Percentiles rank a stretch among this genome's conserved stretches.
Evolutionary conservation across 768 basidiomycete species (phyloP).

Genomic region (Hemileccinum impolitum): DNA sequence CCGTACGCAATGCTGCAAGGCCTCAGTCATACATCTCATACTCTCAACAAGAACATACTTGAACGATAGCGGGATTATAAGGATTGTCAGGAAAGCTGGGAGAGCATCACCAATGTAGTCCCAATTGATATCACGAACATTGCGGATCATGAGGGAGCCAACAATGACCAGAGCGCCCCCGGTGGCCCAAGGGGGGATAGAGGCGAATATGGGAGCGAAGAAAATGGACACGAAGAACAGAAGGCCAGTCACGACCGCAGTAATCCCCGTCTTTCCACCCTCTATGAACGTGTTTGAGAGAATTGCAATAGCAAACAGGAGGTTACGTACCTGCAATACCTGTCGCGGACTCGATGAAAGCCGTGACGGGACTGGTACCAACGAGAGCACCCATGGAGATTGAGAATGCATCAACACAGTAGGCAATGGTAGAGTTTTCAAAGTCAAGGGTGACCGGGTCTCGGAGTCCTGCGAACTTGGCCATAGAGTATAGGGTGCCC

Average conservation of each 20-base stretch:
- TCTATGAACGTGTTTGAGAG: constrained; percentile 39
- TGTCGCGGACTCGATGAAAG: constrained; percentile 80
- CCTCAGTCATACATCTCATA: neutral
- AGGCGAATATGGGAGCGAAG: constrained; percentile 86
- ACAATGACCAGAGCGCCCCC: constrained; percentile 83
- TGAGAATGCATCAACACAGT: constrained; percentile 78
- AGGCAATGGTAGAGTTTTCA: constrained; percentile 77
- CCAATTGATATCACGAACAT: constrained; percentile 87
- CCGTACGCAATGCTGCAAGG: constrained; percentile 77
- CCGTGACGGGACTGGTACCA: constrained; percentile 79
- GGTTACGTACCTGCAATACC: constrained; percentile 60
- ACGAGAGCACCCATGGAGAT: constrained; percentile 80
- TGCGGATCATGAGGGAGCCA: constrained; percentile 86
- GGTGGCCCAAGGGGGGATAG: constrained; percentile 84
- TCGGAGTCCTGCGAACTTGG: constrained; percentile 85
- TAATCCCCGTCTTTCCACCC: constrained; percentile 86
- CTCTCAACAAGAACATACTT: constrained; percentile 46
- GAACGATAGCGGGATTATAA: constrained; percentile 76
- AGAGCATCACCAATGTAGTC: constrained; percentile 84
- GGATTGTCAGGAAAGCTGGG: constrained; percentile 78
- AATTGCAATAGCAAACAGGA: neutral
- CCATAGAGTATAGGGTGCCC: constrained; percentile 87
- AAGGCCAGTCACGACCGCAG: constrained; percentile 67
- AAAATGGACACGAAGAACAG: constrained; percentile 83
- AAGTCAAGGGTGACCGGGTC: constrained; percentile 84